Evolutionary conservation across 345 rosid species (phyloP).

Genomic region (Rhodamnia argentea): DNA sequence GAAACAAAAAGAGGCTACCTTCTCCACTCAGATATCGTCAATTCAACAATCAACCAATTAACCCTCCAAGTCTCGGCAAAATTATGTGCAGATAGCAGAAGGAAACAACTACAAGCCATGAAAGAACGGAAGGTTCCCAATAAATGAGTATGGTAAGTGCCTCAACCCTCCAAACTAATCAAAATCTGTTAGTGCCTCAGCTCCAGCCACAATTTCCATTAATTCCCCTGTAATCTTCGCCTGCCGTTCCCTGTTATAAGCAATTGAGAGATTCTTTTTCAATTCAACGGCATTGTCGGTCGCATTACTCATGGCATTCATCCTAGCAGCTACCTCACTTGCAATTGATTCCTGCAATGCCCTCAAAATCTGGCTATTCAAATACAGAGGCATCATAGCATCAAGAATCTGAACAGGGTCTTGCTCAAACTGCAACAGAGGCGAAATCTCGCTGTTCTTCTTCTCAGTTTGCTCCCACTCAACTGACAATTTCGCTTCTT

Average conservation of each 20-base stretch:
- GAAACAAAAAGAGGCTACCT: neutral
- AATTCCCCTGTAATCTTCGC: conserved; percentile 72
- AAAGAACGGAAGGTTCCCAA: neutral
- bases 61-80: neutral
- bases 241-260: conserved; percentile 61
- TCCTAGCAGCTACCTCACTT: conserved; percentile 79
- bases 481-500: conserved; percentile 59
- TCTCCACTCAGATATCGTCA: neutral
- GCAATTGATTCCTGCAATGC: conserved; percentile 82
- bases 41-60: neutral
- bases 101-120: neutral
- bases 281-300: conserved; percentile 72
- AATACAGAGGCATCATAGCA: conserved; percentile 85
- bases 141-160: neutral
- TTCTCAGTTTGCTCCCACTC: conserved; percentile 36
- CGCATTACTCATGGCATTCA: conserved; percentile 82
- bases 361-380: conserved; percentile 81
- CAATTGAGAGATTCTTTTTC: conserved; percentile 49
- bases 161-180: neutral
- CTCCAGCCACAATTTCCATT: conserved; percentile 81
- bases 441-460: conserved; percentile 22
- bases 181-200: conserved; percentile 47
- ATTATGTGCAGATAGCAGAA: neutral
- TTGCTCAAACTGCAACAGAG: conserved; percentile 81
- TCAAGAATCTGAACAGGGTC: conserved; percentile 89